A percentile compares a stretch with the other conserved stretches of the same genome.
Conservation (phyloP, 768 basidiomycete species). For the Kwoniella botswanensis region DNA sequence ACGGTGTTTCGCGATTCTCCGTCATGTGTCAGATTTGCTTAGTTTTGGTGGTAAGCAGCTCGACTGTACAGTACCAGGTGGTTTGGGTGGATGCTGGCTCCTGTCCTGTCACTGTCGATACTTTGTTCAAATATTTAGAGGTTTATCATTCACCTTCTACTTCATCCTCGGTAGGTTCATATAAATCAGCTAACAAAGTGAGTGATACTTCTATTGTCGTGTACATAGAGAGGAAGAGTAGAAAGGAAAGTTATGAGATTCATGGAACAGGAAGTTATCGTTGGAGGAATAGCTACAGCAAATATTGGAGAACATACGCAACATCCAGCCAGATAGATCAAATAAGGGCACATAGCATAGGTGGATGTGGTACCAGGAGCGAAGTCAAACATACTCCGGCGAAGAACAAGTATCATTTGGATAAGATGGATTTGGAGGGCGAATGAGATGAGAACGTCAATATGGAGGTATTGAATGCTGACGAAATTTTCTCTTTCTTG, state of each 20-base stretch:
- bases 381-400: too few relatives aligned
- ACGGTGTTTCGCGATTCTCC: not conserved
- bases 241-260: not conserved
- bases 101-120: not conserved
- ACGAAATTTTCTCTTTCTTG: conserved; percentile 1
- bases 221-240: not conserved
- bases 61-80: not conserved
- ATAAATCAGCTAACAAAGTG: conserved; percentile 30
- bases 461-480: conserved; percentile 8
- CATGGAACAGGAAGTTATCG: not conserved
- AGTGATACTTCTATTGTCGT: conserved; percentile 14
- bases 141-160: conserved; percentile 8
- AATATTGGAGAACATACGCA: not conserved
- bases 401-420: too few relatives aligned
- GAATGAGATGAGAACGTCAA: not conserved
- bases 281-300: not conserved
- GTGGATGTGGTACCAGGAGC: not conserved
- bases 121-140: conserved; percentile 4
- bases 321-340: too few relatives aligned
- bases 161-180: conserved; percentile 23
- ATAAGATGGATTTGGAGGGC: not conserved
- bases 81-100: conserved; percentile 5
- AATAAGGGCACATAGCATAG: too few relatives aligned
- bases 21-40: not conserved
- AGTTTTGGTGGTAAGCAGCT: not conserved